Percentiles rank a stretch among this genome's conserved stretches.
Evolutionary conservation across 2,329 filamentous ascomycete genomes (phyloP).

Genomic region (Microdochium paspali): DNA sequence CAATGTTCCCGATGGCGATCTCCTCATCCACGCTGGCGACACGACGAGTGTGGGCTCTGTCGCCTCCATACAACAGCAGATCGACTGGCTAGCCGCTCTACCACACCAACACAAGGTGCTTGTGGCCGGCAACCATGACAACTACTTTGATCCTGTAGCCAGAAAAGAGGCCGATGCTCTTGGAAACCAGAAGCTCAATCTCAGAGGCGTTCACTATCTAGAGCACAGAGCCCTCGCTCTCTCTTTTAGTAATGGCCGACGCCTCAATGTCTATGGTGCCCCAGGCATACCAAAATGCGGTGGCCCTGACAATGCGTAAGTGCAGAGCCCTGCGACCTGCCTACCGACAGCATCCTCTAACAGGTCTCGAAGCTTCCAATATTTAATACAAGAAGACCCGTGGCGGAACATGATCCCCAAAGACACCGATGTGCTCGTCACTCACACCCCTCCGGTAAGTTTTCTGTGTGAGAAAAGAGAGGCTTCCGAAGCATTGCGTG

Average conservation of each 20-base stretch:
- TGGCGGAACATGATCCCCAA: conserved; percentile 65
- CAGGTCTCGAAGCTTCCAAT: conserved; percentile 79
- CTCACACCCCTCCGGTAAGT: conserved; percentile 65
- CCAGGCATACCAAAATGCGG: conserved; percentile 73
- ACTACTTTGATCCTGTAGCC: conserved; percentile 64
- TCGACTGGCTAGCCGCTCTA: conserved; percentile 70
- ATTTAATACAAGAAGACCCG: conserved; percentile 52
- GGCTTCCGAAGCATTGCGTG: conserved; percentile 1
- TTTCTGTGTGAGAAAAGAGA: neutral
- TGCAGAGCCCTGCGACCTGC: conserved; percentile 2
- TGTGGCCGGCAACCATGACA: conserved; percentile 83
- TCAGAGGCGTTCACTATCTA: conserved; percentile 65
- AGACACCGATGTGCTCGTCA: conserved; percentile 70
- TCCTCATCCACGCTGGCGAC: conserved; percentile 87
- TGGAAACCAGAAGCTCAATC: conserved; percentile 45
- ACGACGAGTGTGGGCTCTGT: conserved; percentile 65
- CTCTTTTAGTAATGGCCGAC: conserved; percentile 48
- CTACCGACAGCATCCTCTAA: too few species aligned
- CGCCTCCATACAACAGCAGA: conserved; percentile 66
- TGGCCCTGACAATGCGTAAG: conserved; percentile 54
- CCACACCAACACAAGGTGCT: conserved; percentile 75
- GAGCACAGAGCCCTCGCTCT: conserved; percentile 59
- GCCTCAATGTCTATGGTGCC: conserved; percentile 67
- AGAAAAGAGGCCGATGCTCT: conserved; percentile 46
- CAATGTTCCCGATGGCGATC: conserved; percentile 65